Percentiles rank a stretch among this genome's conserved stretches.
These are phyloP conservation scores for Zymoseptoria ardabiliae DNA, from an alignment of 2,329 filamentous ascomycete genomes.

Conservation along the genomic window DNA sequence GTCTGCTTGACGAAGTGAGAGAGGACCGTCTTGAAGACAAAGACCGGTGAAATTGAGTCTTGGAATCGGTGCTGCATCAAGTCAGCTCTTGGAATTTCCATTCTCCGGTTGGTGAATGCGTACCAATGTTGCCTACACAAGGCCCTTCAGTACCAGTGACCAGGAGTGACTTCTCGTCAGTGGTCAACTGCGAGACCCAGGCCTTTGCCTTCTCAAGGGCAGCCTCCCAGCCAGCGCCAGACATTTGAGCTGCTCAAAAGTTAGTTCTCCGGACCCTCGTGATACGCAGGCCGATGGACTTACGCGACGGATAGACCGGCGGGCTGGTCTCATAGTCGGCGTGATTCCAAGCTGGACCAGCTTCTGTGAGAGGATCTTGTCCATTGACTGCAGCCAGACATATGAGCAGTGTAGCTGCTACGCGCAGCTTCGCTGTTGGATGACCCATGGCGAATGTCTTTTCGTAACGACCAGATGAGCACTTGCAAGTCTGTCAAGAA, in stretches of 20 bases:
- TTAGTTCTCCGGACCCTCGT: background rate
- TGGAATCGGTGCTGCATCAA: slow-evolving; percentile 22
- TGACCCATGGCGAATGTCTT: slow-evolving; percentile 5
- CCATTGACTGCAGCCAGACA: slow-evolving; percentile 11
- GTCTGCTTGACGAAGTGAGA: slow-evolving; percentile 52
- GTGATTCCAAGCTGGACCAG: slow-evolving; percentile 15
- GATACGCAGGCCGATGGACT: background rate
- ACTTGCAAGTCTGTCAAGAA: background rate
- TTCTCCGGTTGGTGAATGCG: slow-evolving; percentile 11
- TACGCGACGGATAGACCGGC: slow-evolving; percentile 16
- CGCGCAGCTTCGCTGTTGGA: slow-evolving; percentile 8
- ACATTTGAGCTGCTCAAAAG: background rate
- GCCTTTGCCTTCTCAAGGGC: slow-evolving; percentile 35
- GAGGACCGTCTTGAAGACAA: slow-evolving; percentile 47
- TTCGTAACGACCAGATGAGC: no score
- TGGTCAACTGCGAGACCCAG: slow-evolving; percentile 33
- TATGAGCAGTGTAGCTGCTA: slow-evolving; percentile 10
- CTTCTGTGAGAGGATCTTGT: slow-evolving; percentile 3
- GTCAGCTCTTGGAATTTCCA: slow-evolving; percentile 10
- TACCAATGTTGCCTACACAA: slow-evolving; percentile 22
- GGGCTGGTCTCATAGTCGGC: slow-evolving; percentile 16
- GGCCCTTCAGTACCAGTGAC: slow-evolving; percentile 23
- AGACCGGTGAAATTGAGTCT: slow-evolving; percentile 33
- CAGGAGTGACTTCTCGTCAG: slow-evolving; percentile 35
- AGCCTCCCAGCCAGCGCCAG: slow-evolving; percentile 26